phyloP scores from a whole-genome alignment of 2,329 filamentous ascomycete genomes.

The Botrytis fragariae region DNA sequence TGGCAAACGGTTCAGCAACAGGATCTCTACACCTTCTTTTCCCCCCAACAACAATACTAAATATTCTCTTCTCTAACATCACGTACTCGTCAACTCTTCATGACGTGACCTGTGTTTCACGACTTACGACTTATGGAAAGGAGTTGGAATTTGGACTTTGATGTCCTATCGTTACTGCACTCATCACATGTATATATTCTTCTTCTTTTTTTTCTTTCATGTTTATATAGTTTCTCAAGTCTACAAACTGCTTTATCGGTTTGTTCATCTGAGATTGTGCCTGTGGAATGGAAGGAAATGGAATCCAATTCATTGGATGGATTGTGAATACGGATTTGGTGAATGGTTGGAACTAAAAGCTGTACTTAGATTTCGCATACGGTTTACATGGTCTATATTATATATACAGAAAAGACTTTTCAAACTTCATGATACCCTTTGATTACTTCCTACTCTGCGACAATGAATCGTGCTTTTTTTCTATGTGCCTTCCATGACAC shows the following conservation, averaged over 20 bases:
- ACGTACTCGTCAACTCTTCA: background rate
- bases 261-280: background rate
- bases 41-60: background rate
- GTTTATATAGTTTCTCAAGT: background rate
- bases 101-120: background rate
- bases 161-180: background rate
- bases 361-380: background rate
- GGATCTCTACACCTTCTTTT: background rate
- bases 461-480: background rate
- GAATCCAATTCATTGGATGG: background rate
- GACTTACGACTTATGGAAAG: background rate
- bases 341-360: constrained; percentile 1
- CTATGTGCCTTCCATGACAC: background rate
- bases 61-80: background rate
- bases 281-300: background rate
- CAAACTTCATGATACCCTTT: background rate
- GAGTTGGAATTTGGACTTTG: background rate
- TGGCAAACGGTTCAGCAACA: background rate
- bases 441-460: background rate
- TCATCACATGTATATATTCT: background rate
- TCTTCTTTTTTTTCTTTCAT: background rate
- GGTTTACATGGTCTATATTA: background rate
- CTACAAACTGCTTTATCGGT: background rate
- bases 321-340: background rate
- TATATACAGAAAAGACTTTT: background rate